Evolutionary conservation across 345 rosid genomes (phyloP), one percentile per base, ranked within the genome.

Genomic region (Camelina hispida): DNA sequence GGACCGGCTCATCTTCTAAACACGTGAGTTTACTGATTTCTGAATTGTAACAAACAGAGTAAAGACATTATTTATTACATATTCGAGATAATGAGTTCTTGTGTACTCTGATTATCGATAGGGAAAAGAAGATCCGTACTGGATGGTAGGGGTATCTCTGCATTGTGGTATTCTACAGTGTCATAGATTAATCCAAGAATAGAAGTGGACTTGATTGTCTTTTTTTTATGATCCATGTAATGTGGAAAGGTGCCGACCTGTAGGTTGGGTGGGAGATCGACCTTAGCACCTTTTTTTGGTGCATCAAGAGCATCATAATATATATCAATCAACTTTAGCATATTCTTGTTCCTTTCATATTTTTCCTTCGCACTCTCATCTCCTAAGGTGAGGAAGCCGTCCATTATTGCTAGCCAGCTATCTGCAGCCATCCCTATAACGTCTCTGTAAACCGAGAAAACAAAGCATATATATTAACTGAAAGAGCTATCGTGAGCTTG

Each of bases 291-390:
- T 11, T 78, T 84, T 56, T 92, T 92, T 0, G 93, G 86, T 58
- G 97, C 96, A 84, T 91, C 97, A 10, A 94, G 61, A 62, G 98
- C 91, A 72, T 91, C 90, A 68, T 89, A 94, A 48, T 89, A 91
- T 50, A 85, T 65, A 72, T 91, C 84, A 38, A 87, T 75, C 68
- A 90, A 68, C 47, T 16, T 75, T 1, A 11, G 16, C 23, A 94
- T 62, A 22, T 85, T 87, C 54, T 74, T 28, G 71, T 72, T 80
- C 81, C 84, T 58, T n/a, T 4, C 25, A 16, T 4, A 38, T 77
- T 66, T 88, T 84, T 88, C 91, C 14, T 38, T 53, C 3, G 61
- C 30, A 12, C 54, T 62, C 42, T 80, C 80, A 52, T 74, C 82
- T 69, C 85, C 83, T 2, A 87, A 40, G 1, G 74, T 78, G 44